A percentile compares a stretch with the other conserved stretches of the same genome.
These are phyloP conservation scores for Diaporthe sp. DNA, from an alignment of 2,329 filamentous ascomycete species.

Conservation along the genomic window DNA sequence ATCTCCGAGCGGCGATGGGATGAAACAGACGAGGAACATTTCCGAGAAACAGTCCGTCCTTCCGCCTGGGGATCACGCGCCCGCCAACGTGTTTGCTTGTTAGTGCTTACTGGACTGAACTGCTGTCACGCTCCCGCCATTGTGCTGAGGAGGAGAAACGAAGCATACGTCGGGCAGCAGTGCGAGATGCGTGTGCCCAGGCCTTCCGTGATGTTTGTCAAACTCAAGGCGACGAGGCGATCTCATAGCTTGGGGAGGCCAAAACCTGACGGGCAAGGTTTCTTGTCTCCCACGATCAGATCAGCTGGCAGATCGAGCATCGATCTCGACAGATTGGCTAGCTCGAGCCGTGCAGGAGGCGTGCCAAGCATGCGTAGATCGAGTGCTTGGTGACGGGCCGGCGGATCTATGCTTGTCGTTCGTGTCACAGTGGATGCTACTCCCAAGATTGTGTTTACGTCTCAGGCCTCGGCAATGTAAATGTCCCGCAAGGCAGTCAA, in stretches of 20 bases:
- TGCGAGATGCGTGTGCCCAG: no score
- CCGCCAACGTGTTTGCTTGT: not conserved
- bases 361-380: slow-evolving; percentile 28
- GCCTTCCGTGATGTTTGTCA: not conserved
- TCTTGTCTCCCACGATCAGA: not conserved
- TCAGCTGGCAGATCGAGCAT: slow-evolving; percentile 9
- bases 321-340: not conserved
- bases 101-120: not conserved
- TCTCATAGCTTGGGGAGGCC: not conserved
- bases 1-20: slow-evolving; percentile 14
- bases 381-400: slow-evolving; percentile 21
- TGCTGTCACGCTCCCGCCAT: not conserved
- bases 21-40: slow-evolving; percentile 26
- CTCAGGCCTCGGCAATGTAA: not conserved
- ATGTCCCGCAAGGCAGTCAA: not conserved
- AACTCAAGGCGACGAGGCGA: not conserved
- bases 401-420: slow-evolving; percentile 29
- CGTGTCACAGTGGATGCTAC: slow-evolving; percentile 3
- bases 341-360: slow-evolving; percentile 4
- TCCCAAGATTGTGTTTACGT: slow-evolving; percentile 1
- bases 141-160: not conserved
- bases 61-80: slow-evolving; percentile 3
- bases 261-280: not conserved
- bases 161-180: not conserved
- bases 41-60: slow-evolving; percentile 3